These are phyloP conservation scores for Silene conica DNA, from an alignment of 148 eudicot species.

Conservation along the genomic window DNA sequence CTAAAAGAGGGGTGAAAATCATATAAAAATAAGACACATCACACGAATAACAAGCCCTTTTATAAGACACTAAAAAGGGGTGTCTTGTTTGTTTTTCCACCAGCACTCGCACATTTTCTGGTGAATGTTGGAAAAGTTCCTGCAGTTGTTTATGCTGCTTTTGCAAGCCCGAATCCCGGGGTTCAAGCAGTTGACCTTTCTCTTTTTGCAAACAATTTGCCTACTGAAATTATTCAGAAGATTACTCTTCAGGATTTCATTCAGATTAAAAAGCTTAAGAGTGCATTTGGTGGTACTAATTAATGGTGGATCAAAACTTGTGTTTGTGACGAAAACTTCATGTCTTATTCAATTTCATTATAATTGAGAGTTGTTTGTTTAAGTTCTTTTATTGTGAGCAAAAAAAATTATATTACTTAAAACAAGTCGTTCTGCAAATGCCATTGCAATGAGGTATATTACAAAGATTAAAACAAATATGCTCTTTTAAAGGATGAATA, in stretches of 20 bases:
- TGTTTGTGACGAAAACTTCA: no score
- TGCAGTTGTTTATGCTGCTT: not conserved
- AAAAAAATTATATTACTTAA: no score
- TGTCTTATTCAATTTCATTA: no score
- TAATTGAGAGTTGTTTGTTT: no score
- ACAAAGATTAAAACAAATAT: no score
- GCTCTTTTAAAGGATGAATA: no score
- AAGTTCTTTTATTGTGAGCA: no score
- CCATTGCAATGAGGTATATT: no score
- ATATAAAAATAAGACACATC: no score
- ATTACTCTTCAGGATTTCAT: slow-evolving; percentile 52
- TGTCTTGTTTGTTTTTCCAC: not conserved
- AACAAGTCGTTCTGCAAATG: no score
- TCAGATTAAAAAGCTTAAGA: slow-evolving; percentile 51
- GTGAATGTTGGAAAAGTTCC: not conserved
- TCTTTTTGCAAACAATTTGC: slow-evolving; percentile 42
- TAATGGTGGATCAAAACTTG: not conserved
- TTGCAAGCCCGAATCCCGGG: not conserved
- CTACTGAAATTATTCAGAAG: slow-evolving; percentile 38
- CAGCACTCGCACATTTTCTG: not conserved
- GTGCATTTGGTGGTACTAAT: slow-evolving; percentile 54
- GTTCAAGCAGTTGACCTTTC: slow-evolving; percentile 1
- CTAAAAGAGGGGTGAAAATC: no score
- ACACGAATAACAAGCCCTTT: slow-evolving; percentile 3
- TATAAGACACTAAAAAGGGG: slow-evolving; percentile 1